Conservation (phyloP, 352 stramenopile genomes). For the Globisporangium sylvaticum region DNA sequence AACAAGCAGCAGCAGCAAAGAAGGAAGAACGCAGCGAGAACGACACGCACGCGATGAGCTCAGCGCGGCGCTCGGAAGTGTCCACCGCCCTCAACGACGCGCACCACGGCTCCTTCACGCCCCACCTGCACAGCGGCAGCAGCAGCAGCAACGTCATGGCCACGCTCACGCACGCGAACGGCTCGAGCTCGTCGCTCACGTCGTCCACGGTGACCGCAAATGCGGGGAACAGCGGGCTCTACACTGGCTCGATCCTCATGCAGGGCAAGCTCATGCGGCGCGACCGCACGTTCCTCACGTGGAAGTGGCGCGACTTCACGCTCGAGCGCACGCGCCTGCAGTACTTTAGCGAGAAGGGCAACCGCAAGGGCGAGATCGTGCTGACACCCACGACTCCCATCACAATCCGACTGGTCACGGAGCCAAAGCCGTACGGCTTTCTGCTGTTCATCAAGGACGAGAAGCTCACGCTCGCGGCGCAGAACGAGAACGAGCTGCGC, state of each 20-base stretch:
- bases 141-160: neutral
- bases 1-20: neutral
- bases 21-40: neutral
- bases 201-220: neutral
- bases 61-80: constrained; percentile 13
- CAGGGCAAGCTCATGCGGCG: constrained; percentile 73
- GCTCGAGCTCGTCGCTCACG: constrained; percentile 3
- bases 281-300: constrained; percentile 74
- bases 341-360: constrained; percentile 77
- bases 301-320: constrained; percentile 83
- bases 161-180: neutral
- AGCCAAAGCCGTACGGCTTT: constrained; percentile 72
- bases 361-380: constrained; percentile 68
- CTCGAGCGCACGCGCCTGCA: constrained; percentile 63
- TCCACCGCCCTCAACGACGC: constrained; percentile 16
- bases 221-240: constrained; percentile 7
- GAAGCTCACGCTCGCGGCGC: constrained; percentile 71
- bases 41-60: constrained; percentile 6
- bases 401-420: constrained; percentile 59
- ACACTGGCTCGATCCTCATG: constrained; percentile 37
- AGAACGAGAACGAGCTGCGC: constrained; percentile 62
- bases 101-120: constrained; percentile 9
- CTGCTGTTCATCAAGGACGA: constrained; percentile 76
- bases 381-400: constrained; percentile 63
- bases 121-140: neutral